phyloP scores from a whole-genome alignment of 2,329 filamentous ascomycete species.

The Cladophialophora bantiana region DNA sequence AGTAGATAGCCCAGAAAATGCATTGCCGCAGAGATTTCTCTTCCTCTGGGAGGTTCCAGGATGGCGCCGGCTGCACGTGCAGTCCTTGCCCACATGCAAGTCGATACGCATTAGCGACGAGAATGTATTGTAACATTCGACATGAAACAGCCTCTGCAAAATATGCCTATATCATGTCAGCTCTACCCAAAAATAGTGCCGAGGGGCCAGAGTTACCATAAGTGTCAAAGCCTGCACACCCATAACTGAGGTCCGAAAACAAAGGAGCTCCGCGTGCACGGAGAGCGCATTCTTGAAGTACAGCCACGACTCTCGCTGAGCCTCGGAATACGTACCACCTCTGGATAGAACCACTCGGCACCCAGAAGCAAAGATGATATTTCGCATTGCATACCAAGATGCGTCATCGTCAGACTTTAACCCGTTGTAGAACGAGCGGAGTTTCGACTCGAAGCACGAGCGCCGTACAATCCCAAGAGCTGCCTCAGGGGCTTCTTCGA shows the following conservation, averaged over 20 bases:
- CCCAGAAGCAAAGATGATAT: slow-evolving; percentile 17
- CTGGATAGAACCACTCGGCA: slow-evolving; percentile 7
- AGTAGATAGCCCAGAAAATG: slow-evolving; percentile 9
- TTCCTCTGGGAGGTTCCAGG: slow-evolving; percentile 15
- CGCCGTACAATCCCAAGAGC: slow-evolving; percentile 14
- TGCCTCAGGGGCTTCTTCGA: slow-evolving; percentile 16
- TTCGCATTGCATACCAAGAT: slow-evolving; percentile 19
- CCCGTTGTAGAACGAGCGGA: slow-evolving; percentile 6
- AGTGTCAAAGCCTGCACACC: slow-evolving; percentile 23
- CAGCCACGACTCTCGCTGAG: slow-evolving; percentile 13
- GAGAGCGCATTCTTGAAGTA: slow-evolving; percentile 26
- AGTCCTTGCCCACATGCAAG: slow-evolving; percentile 15
- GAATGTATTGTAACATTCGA: slow-evolving; percentile 21
- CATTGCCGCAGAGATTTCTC: slow-evolving; percentile 12
- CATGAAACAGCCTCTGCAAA: slow-evolving; percentile 10
- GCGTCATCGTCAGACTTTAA: slow-evolving; percentile 10
- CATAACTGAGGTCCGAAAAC: slow-evolving; percentile 8
- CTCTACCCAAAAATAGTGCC: not conserved
- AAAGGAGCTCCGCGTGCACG: slow-evolving; percentile 20
- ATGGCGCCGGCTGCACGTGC: slow-evolving; percentile 5
- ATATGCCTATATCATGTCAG: slow-evolving; percentile 17
- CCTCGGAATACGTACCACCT: not conserved
- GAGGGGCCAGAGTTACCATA: slow-evolving; percentile 9
- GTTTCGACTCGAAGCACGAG: slow-evolving; percentile 16
- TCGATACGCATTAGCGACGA: slow-evolving; percentile 12